These are phyloP conservation scores for Endogone sp. DNA, from an alignment of 192 early-diverging fungal genomes.

Conservation along the genomic window DNA sequence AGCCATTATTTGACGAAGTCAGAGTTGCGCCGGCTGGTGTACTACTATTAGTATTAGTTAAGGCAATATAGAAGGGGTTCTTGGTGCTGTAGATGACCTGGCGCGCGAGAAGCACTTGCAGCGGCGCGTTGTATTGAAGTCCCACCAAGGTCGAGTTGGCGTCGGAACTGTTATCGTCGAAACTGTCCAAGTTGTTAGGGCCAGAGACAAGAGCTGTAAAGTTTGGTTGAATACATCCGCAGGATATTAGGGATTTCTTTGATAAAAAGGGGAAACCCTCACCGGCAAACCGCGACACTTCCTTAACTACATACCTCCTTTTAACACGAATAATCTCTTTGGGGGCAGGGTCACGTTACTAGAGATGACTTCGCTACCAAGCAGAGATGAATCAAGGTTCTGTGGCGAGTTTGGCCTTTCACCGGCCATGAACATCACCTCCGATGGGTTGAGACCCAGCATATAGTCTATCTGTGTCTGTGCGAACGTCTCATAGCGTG, in stretches of 20 bases:
- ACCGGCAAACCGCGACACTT: background rate
- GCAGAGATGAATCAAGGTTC: constrained; percentile 51
- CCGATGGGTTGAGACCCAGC: constrained; percentile 47
- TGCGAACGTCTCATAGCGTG: constrained; percentile 25
- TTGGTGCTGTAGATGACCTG: constrained; percentile 22
- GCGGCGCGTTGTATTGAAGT: constrained; percentile 49
- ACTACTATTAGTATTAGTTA: too few relatives aligned
- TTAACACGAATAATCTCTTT: constrained; percentile 31
- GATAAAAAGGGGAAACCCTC: background rate
- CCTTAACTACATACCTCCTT: constrained; percentile 21
- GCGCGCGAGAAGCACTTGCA: constrained; percentile 43
- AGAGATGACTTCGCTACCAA: constrained; percentile 40
- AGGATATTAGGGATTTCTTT: background rate
- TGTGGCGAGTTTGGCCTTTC: constrained; percentile 50
- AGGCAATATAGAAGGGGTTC: background rate
- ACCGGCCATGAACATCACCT: constrained; percentile 50
- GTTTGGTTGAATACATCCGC: too few relatives aligned
- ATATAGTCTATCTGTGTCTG: constrained; percentile 45
- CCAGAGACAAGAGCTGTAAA: constrained; percentile 48
- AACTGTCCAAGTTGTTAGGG: constrained; percentile 46
- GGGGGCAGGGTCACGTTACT: constrained; percentile 32
- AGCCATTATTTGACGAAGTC: background rate
- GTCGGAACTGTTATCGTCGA: constrained; percentile 37
- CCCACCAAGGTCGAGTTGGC: constrained; percentile 48
- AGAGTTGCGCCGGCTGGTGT: too few relatives aligned